Percentiles rank a stretch among this genome's conserved stretches.
These are phyloP conservation scores for Picochlorum sp. DNA, from an alignment of 139 green algal genomes.

Conservation along the genomic window DNA sequence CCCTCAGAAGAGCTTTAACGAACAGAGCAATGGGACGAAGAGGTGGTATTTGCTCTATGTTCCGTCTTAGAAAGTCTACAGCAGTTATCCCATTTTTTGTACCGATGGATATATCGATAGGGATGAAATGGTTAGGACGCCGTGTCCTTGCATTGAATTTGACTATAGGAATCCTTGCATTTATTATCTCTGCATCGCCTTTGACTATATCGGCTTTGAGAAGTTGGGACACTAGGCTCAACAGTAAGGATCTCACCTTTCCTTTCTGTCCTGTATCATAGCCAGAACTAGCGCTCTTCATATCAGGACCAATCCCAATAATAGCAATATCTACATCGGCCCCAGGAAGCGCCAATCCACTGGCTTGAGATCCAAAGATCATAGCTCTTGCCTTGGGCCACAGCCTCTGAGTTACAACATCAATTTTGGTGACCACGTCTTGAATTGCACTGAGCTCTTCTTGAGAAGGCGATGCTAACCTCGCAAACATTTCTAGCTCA, in stretches of 20 bases:
- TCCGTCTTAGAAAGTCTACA: conserved; percentile 32
- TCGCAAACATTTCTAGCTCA: conserved; percentile 41
- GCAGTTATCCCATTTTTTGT: conserved; percentile 50
- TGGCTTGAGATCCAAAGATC: conserved; percentile 64
- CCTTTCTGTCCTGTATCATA: conserved; percentile 14
- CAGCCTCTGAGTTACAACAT: conserved; percentile 11
- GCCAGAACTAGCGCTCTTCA: conserved; percentile 17
- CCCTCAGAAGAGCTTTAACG: conserved; percentile 46
- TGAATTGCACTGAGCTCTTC: conserved; percentile 2
- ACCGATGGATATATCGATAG: conserved; percentile 59
- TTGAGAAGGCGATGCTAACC: conserved; percentile 16
- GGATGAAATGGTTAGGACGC: conserved; percentile 5
- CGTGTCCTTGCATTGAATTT: conserved; percentile 31
- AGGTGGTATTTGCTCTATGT: conserved; percentile 37
- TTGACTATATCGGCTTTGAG: background rate
- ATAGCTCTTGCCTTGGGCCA: conserved; percentile 38
- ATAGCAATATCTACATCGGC: conserved; percentile 64
- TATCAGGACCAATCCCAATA: conserved; percentile 22
- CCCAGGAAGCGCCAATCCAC: conserved; percentile 51
- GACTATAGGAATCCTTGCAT: conserved; percentile 61
- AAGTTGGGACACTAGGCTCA: conserved; percentile 25
- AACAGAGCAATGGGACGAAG: conserved; percentile 55
- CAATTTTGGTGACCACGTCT: conserved; percentile 17
- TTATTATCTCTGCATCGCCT: conserved; percentile 22
- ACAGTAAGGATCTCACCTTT: conserved; percentile 11